A percentile compares a stretch with the other conserved stretches of the same genome.
Conservation (phyloP, 768 basidiomycete genomes). For the Lentinus brumalis region DNA sequence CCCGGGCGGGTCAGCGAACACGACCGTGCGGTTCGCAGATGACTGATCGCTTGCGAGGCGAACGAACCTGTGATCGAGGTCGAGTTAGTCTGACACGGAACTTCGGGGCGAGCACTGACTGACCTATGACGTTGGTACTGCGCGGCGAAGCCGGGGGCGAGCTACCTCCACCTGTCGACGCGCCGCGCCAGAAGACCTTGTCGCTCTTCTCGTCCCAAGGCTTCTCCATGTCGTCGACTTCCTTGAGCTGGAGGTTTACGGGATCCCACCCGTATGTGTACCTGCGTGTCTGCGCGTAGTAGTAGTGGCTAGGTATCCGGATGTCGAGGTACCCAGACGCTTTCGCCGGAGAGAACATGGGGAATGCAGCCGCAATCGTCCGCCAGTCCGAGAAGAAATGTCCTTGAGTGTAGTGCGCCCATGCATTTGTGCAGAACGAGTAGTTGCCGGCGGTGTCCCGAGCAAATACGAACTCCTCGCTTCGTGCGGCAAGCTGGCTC, state of each 20-base stretch:
- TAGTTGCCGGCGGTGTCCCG: slow-evolving; percentile 59
- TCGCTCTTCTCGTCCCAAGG: slow-evolving; percentile 90
- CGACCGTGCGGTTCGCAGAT: slow-evolving; percentile 57
- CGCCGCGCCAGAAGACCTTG: slow-evolving; percentile 92
- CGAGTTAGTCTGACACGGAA: background rate
- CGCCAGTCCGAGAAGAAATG: slow-evolving; percentile 99
- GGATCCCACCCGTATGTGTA: slow-evolving; percentile 95
- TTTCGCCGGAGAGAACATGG: slow-evolving; percentile 92
- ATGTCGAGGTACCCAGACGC: slow-evolving; percentile 87
- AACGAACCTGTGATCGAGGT: slow-evolving; percentile 54
- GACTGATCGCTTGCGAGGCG: slow-evolving; percentile 70
- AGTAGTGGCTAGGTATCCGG: slow-evolving; percentile 95
- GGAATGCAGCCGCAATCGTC: slow-evolving; percentile 84
- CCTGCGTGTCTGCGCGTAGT: slow-evolving; percentile 76
- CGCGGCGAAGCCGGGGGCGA: slow-evolving; percentile 79
- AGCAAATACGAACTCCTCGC: slow-evolving; percentile 66
- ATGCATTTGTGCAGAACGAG: slow-evolving; percentile 81
- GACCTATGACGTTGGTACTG: slow-evolving; percentile 89
- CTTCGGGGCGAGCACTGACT: slow-evolving; percentile 24
- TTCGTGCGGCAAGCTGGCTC: slow-evolving; percentile 30
- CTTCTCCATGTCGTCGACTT: slow-evolving; percentile 81
- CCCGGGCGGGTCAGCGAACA: slow-evolving; percentile 67
- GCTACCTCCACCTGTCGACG: slow-evolving; percentile 92
- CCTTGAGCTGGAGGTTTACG: slow-evolving; percentile 67
- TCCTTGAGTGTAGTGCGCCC: slow-evolving; percentile 85